These are phyloP conservation scores for Martiniozyma abietophila DNA, from an alignment of 805 yeast species.

Conservation along the genomic window DNA sequence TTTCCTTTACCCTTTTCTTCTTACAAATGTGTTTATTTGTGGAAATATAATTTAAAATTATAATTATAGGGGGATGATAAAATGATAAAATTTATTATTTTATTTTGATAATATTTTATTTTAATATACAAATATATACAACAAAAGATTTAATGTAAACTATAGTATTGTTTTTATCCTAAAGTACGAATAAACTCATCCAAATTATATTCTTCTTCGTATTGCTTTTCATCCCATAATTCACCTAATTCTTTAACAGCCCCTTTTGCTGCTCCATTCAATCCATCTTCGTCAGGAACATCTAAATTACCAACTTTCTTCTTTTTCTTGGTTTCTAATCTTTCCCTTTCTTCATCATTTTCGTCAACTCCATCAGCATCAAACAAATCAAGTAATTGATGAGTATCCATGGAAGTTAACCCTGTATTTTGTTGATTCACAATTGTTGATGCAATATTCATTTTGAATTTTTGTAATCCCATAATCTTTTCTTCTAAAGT, in stretches of 20 bases:
- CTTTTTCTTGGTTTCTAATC: slow-evolving; percentile 14
- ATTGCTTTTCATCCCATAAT: slow-evolving; percentile 93
- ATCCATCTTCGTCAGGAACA: slow-evolving; percentile 56
- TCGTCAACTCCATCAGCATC: slow-evolving; percentile 52
- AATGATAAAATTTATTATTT: too few relatives aligned
- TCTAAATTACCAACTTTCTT: slow-evolving; percentile 11
- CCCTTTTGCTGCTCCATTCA: slow-evolving; percentile 77
- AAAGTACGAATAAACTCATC: slow-evolving; percentile 84
- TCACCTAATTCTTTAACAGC: slow-evolving; percentile 86
- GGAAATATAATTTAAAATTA: too few relatives aligned
- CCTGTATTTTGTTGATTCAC: slow-evolving; percentile 98
- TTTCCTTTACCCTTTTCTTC: too few relatives aligned
- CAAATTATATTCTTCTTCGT: slow-evolving; percentile 93
- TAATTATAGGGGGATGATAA: too few relatives aligned
- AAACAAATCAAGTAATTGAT: slow-evolving; percentile 83
- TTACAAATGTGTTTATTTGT: too few relatives aligned
- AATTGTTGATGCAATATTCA: slow-evolving; percentile 93
- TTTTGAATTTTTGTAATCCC: slow-evolving; percentile 96
- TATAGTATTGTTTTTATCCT: slow-evolving; percentile 15
- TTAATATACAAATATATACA: too few relatives aligned
- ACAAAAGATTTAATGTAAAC: too few relatives aligned
- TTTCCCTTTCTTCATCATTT: slow-evolving; percentile 27
- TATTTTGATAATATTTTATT: too few relatives aligned
- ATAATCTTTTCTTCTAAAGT: slow-evolving; percentile 95
- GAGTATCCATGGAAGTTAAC: slow-evolving; percentile 90